Percentiles rank a stretch among this genome's conserved stretches.
phyloP scores from a whole-genome alignment of 176 grass and related monocot genomes.

The Chrysopogon serrulatus region DNA sequence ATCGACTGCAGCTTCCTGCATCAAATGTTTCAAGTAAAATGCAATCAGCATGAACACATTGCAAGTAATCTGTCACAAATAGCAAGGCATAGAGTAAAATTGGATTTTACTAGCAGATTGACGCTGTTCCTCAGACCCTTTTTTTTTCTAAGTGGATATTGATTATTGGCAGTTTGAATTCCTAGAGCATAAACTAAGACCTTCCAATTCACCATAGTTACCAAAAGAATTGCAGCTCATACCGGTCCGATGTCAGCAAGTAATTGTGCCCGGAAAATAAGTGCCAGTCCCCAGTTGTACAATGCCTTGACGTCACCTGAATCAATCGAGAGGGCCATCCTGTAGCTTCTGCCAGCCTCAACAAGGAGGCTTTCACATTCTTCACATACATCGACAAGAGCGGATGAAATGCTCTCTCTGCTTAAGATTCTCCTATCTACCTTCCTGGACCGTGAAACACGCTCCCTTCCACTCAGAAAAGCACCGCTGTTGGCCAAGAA shows the following conservation, averaged over 20 bases:
- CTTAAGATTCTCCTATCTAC: constrained; percentile 43
- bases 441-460: constrained; percentile 40
- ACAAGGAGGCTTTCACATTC: constrained; percentile 88
- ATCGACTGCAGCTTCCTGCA: constrained; percentile 82
- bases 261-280: constrained; percentile 76
- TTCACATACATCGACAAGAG: constrained; percentile 66
- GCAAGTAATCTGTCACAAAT: neutral
- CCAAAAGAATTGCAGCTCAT: constrained; percentile 13
- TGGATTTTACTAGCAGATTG: neutral
- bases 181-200: neutral
- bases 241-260: constrained; percentile 96
- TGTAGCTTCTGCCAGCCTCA: constrained; percentile 80
- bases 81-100: neutral
- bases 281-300: constrained; percentile 88
- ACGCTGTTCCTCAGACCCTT: no score
- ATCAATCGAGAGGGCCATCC: constrained; percentile 73
- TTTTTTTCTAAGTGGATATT: neutral
- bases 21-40: constrained; percentile 10
- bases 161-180: neutral
- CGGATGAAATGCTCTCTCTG: constrained; percentile 51
- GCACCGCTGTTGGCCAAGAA: constrained; percentile 51
- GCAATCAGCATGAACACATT: neutral
- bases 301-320: constrained; percentile 63
- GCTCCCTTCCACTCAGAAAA: constrained; percentile 22
- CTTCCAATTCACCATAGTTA: neutral